Evolutionary conservation across 2,329 filamentous ascomycete species (phyloP), one percentile per base, ranked within the genome.

Genomic region (Lachnellula hyalina): DNA sequence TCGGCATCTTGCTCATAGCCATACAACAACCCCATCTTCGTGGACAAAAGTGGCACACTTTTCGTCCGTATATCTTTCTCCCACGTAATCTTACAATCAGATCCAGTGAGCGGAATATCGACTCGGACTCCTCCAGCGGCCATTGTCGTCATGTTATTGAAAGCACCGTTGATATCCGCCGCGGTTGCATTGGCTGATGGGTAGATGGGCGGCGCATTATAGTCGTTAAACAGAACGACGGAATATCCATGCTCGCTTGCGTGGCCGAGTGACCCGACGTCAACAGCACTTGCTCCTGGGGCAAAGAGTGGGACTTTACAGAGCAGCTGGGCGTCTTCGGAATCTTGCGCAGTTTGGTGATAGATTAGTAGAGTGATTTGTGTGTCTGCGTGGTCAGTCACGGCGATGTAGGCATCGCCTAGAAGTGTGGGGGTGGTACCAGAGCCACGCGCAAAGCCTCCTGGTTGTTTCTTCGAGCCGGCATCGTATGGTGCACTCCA

Each of bases 391-490:
- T 49, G 23, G 19, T 35, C 48, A 2, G 48, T 25, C 14, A 50
- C 40, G 19, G 48, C 48, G 48, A 50, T 28, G 8, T 50, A 50
- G 4, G 38, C 35, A 14, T 50, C n/a, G 25, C 48, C 32, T 5
- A 50, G 48, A 21, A 50, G 36, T 19, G 48, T 50, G 3, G 48
- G 48, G 11, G 48, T 50, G 14, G 48, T 50, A 14, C 48, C 48
- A n/a, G 34, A 50, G 19, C 48, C 48, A 8, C 48, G 48, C 23
- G 48, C 48, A 21, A 40, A 50, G 9, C 48, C 48, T 19, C 48
- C 48, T 19, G 48, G 15, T 15, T 50, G 38, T 5, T 1, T 40
- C 11, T 14, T 28, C 3, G 14, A 14, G 15, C 35, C 48, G 3
- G 48, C 48, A 5, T 14, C 35, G 17, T 50, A 50, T 21, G 48